Conservation (phyloP, 345 rosid species). For the Heritiera fomes region DNA sequence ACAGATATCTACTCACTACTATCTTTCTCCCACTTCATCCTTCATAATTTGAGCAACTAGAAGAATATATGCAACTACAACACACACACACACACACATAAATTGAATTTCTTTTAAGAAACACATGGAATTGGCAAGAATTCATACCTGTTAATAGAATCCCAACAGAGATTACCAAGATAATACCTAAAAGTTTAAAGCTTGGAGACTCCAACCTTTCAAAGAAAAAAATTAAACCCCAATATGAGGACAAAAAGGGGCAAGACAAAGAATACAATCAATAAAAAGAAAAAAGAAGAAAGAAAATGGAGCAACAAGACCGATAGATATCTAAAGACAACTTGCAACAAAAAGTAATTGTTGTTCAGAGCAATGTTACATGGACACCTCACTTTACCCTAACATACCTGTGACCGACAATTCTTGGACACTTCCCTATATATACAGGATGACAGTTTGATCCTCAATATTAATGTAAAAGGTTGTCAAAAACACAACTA, state of each 20-base stretch:
- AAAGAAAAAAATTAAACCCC: constrained; percentile 17
- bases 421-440: not conserved
- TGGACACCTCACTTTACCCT: not conserved
- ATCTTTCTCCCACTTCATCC: constrained; percentile 9
- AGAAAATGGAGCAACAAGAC: not conserved
- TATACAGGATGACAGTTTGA: not conserved
- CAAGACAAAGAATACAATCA: too few relatives aligned
- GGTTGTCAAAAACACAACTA: not conserved
- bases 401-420: not conserved
- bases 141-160: constrained; percentile 76
- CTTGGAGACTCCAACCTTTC: constrained; percentile 97
- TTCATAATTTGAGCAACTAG: not conserved
- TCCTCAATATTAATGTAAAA: not conserved
- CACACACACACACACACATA: not conserved
- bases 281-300: too few relatives aligned
- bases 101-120: not conserved
- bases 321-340: constrained; percentile 1
- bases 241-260: not conserved
- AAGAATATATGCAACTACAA: not conserved
- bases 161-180: constrained; percentile 79
- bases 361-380: not conserved
- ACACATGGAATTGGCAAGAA: constrained; percentile 18
- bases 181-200: constrained; percentile 85
- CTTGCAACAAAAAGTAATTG: not conserved
- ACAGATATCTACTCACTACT: not conserved